Percentiles rank a stretch among this genome's conserved stretches.
Conservation (phyloP, 2,329 filamentous ascomycete species). For the Stemphylium lycopersici region DNA sequence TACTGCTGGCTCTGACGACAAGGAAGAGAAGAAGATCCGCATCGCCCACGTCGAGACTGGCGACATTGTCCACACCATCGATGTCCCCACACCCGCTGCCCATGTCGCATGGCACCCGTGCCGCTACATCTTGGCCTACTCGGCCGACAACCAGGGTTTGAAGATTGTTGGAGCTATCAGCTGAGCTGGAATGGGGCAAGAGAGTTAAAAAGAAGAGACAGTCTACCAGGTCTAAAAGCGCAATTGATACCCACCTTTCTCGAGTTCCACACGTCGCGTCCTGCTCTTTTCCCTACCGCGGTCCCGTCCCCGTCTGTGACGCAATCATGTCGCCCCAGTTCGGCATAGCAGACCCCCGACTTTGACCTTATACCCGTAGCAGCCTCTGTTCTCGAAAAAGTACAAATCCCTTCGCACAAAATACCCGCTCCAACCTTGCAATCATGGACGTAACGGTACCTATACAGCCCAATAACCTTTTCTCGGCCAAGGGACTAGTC, state of each 20-base stretch:
- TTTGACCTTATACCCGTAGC: slow-evolving; percentile 6
- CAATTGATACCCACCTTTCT: slow-evolving; percentile 27
- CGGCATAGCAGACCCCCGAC: slow-evolving; percentile 16
- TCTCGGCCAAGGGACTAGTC: slow-evolving; percentile 50
- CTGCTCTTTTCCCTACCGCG: slow-evolving; percentile 1
- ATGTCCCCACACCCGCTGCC: slow-evolving; percentile 68
- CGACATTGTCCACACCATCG: slow-evolving; percentile 73
- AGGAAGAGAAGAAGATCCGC: slow-evolving; percentile 72
- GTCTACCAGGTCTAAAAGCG: slow-evolving; percentile 5
- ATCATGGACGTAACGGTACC: slow-evolving; percentile 46
- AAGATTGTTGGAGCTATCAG: slow-evolving; percentile 66
- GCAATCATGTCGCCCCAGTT: slow-evolving; percentile 8
- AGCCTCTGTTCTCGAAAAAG: background rate
- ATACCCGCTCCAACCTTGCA: background rate
- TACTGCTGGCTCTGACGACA: slow-evolving; percentile 76
- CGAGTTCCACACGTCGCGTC: background rate
- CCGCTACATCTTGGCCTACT: slow-evolving; percentile 75
- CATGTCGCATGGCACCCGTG: slow-evolving; percentile 79
- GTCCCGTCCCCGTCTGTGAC: slow-evolving; percentile 17
- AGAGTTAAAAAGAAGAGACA: background rate
- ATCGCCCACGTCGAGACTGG: slow-evolving; percentile 76
- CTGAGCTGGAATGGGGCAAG: slow-evolving; percentile 14
- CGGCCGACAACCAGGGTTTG: slow-evolving; percentile 66
- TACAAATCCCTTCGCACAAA: background rate
- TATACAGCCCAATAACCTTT: slow-evolving; percentile 44